Evolutionary conservation across 2,329 filamentous ascomycete species (phyloP).

Genomic region (Monilinia laxa): DNA sequence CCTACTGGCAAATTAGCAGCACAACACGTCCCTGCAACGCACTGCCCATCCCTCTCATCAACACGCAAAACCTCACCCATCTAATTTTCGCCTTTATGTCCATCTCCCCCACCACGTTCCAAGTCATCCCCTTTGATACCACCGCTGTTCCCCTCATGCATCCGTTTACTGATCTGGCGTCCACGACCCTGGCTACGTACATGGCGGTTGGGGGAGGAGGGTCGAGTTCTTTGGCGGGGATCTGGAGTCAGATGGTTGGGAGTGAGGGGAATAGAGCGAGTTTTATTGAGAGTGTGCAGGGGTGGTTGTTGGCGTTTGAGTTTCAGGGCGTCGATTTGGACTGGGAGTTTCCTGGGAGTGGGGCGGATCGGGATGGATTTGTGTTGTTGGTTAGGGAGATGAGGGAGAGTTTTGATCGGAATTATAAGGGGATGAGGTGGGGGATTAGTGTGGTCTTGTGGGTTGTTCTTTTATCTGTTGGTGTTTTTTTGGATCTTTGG

Average conservation of each 20-base stretch:
- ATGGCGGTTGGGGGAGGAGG: constrained; percentile 44
- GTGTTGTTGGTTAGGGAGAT: constrained; percentile 37
- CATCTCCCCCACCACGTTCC: constrained; percentile 43
- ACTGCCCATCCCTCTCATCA: constrained; percentile 40
- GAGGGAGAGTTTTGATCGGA: constrained; percentile 39
- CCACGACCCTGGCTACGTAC: constrained; percentile 38
- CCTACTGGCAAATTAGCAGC: constrained; percentile 20
- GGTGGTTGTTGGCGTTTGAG: constrained; percentile 42
- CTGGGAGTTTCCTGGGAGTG: constrained; percentile 48
- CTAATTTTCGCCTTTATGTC: constrained; percentile 46
- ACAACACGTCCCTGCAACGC: constrained; percentile 37
- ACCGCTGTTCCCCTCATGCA: constrained; percentile 29
- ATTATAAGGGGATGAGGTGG: constrained; percentile 34
- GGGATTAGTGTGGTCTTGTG: constrained; percentile 46
- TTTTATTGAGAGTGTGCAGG: constrained; percentile 43
- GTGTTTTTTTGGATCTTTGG: too few relatives aligned
- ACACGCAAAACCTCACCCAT: constrained; percentile 39
- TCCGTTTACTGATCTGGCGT: constrained; percentile 41
- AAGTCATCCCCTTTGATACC: constrained; percentile 36
- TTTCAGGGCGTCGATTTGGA: constrained; percentile 49
- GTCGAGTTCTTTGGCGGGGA: constrained; percentile 30
- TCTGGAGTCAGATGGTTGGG: constrained; percentile 39
- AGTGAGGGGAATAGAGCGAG: constrained; percentile 35
- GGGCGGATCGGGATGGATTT: constrained; percentile 43
- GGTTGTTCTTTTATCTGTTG: not conserved